Evolutionary conservation across 805 yeast genomes (phyloP).

Genomic region (Maudiozyma saulgeensis): DNA sequence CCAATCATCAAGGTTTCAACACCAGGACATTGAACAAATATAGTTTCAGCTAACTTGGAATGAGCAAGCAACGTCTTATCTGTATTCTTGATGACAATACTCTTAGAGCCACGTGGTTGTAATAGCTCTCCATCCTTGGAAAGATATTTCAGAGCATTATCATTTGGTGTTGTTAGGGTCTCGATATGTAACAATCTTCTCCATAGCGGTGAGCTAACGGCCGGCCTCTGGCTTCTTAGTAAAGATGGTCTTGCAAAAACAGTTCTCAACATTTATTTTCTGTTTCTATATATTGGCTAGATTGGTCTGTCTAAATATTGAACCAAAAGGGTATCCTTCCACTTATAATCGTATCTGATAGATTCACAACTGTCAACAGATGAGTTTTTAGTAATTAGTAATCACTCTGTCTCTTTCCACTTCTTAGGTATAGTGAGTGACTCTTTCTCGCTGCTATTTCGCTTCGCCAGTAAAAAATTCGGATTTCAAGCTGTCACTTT

Average conservation of each 20-base stretch:
- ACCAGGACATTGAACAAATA: constrained; percentile 41
- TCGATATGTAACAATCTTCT: constrained; percentile 25
- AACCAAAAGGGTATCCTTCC: too few relatives aligned
- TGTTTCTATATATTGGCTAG: too few relatives aligned
- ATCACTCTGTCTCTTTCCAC: too few relatives aligned
- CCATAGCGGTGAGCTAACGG: background rate
- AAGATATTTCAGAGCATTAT: constrained; percentile 62
- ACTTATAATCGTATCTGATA: too few relatives aligned
- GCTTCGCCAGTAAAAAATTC: too few relatives aligned
- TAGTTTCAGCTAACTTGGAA: constrained; percentile 54
- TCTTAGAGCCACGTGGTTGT: constrained; percentile 25
- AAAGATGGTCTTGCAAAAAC: background rate
- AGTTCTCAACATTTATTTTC: constrained; percentile 1
- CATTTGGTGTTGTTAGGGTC: constrained; percentile 61
- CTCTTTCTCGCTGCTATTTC: background rate
- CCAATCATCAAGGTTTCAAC: constrained; percentile 70
- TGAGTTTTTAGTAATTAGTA: too few relatives aligned
- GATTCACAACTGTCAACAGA: too few relatives aligned
- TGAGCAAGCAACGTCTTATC: constrained; percentile 28
- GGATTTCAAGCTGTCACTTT: too few relatives aligned
- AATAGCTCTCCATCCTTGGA: constrained; percentile 29
- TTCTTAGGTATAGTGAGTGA: too few relatives aligned
- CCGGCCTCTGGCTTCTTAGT: background rate
- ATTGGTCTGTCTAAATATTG: too few relatives aligned
- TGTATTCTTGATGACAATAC: constrained; percentile 27